Evolutionary conservation across 177 flowering plant genomes (phyloP).

Genomic region (Vitis hybrid): DNA sequence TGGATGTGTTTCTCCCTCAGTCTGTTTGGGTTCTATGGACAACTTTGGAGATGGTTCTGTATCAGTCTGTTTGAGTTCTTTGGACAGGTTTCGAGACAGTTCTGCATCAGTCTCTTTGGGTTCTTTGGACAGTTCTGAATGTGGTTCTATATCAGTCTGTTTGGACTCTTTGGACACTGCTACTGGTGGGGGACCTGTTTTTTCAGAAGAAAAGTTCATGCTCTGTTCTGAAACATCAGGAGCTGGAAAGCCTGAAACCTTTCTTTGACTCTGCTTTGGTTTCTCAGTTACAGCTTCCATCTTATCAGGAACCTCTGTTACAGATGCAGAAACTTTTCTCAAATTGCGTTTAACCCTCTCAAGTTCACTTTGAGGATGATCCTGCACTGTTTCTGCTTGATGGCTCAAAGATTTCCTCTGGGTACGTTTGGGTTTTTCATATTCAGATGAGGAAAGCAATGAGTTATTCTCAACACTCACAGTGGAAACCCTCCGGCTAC

Average conservation of each 20-base stretch:
- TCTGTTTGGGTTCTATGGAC: too few species aligned
- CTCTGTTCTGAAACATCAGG: constrained; percentile 15
- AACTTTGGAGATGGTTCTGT: background rate
- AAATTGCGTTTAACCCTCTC: constrained; percentile 35
- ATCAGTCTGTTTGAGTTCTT: constrained; percentile 9
- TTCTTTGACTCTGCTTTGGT: constrained; percentile 15
- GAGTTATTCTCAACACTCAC: constrained; percentile 36
- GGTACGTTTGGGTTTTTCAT: constrained; percentile 30
- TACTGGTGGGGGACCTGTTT: constrained; percentile 5
- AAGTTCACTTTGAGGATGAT: constrained; percentile 30
- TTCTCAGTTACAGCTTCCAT: constrained; percentile 20
- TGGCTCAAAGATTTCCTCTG: constrained; percentile 18
- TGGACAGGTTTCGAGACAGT: background rate
- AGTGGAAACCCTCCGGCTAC: constrained; percentile 37
- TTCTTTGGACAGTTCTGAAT: background rate
- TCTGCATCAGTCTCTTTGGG: background rate
- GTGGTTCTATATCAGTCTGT: constrained; percentile 1
- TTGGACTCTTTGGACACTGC: constrained; percentile 8
- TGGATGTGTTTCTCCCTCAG: background rate
- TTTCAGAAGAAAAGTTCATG: constrained; percentile 11
- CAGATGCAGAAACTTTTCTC: constrained; percentile 28
- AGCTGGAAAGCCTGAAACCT: constrained; percentile 7
- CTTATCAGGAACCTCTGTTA: constrained; percentile 12
- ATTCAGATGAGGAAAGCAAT: constrained; percentile 30
- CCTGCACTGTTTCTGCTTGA: constrained; percentile 18